These are phyloP conservation scores for Aspergillus kassunensis DNA, from an alignment of 495 filamentous ascomycete genomes.

Conservation along the genomic window DNA sequence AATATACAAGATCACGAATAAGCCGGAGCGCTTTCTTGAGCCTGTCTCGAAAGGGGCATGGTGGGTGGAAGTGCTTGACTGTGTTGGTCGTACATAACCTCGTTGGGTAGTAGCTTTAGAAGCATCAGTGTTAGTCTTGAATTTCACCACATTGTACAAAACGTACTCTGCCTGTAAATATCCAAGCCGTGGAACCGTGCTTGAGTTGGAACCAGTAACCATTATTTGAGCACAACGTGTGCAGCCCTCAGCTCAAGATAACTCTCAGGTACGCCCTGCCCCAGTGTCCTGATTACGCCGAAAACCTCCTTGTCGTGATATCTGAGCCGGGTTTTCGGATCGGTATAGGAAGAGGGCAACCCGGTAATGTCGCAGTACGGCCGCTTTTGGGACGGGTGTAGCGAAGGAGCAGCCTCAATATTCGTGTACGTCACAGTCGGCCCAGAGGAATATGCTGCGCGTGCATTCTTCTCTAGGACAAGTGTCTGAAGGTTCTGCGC, in stretches of 20 bases:
- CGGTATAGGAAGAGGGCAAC: conserved; percentile 78
- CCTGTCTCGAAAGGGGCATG: conserved; percentile 68
- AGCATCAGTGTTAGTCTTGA: background rate
- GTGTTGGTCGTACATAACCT: conserved; percentile 60
- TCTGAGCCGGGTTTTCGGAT: conserved; percentile 86
- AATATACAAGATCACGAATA: conserved; percentile 70
- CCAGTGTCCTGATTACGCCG: conserved; percentile 67
- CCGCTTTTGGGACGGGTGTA: conserved; percentile 67
- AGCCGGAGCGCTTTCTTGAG: conserved; percentile 90
- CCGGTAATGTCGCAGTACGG: conserved; percentile 96
- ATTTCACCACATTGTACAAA: too few species aligned
- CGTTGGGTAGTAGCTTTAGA: background rate
- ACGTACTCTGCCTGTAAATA: conserved; percentile 3
- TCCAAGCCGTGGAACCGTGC: background rate
- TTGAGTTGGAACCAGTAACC: background rate
- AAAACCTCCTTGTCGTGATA: conserved; percentile 92
- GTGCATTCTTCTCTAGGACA: conserved; percentile 71
- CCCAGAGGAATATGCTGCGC: conserved; percentile 40
- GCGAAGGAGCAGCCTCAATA: conserved; percentile 83
- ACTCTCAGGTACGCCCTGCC: conserved; percentile 74
- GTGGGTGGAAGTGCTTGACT: conserved; percentile 91
- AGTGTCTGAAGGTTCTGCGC: conserved; percentile 78
- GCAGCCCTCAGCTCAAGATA: conserved; percentile 88
- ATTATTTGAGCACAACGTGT: conserved; percentile 85
- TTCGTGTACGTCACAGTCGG: conserved; percentile 89